Base-by-base conservation (phyloP, 1,284 basidiomycete species). In the Papiliotrema nemorosa region DNA sequence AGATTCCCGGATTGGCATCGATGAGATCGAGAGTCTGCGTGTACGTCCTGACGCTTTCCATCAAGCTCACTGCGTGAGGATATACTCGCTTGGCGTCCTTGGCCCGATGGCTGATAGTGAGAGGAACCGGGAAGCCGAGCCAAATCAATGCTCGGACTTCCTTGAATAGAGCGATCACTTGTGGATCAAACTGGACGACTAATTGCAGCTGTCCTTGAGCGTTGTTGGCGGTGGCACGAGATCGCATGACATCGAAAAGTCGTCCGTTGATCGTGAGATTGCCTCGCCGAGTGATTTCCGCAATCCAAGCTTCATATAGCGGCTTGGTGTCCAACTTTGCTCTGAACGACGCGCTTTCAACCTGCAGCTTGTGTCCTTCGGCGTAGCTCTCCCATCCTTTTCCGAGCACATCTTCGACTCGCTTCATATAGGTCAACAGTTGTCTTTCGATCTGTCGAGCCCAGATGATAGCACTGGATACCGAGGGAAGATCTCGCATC, bases 311-410 rank as follows among this genome's bases (percentile, higher is more conserved):
- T 3, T 97, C 92, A 70, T 87, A 97, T 20, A 98, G 86, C 1
- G 91, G 88, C 27, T 85, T 81, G 0, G 93, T 94, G 68, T 97
- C 92, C 45, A 97, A 85, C 76, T 97, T 98, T 74, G 88, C 89
- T 41, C 90, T 84, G 82, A 99, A 99, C 0, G 90, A 88, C 5
- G 84, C 79, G 49, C 84, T 87, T 73, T 98, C 94, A 36, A 85
- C 86, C 66, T 96, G 90, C 0, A 99, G 85, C 67, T 93, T 92
- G 73, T 97, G 91, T 5, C 96, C 96, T 64, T 99, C 94, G n/a
- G 94, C 91, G 63, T 98, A 98, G 55, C 92, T 84, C 71, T 97
- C 93, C 94, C 94, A 98, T 6, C 91, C 93, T 73, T 91, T 92
- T 9, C 94, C 96, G 12, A 99, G 85, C 2, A 98, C 96, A 70